A percentile compares a stretch with the other conserved stretches of the same genome.
Evolutionary conservation across 2,329 filamentous ascomycete genomes (phyloP).

Genomic region (Ascochyta viciae-villosae): DNA sequence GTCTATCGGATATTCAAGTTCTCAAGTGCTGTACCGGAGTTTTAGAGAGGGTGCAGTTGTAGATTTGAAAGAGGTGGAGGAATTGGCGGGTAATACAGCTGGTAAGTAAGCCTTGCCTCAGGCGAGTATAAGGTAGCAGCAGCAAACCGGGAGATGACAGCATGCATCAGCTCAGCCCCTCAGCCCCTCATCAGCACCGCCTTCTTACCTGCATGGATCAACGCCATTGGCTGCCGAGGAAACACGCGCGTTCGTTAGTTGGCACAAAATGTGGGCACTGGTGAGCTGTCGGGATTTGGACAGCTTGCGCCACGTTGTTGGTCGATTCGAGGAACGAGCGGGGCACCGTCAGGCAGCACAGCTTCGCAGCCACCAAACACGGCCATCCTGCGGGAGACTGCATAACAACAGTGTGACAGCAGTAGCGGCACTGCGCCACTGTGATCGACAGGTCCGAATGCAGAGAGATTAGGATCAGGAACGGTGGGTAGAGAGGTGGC

Average conservation of each 20-base stretch:
- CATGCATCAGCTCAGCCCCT: conserved; percentile 12
- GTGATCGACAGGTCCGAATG: conserved; percentile 14
- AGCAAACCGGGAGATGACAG: conserved; percentile 13
- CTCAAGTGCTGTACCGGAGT: neutral
- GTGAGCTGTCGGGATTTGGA: conserved; percentile 8
- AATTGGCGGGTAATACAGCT: conserved; percentile 11
- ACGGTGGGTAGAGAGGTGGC: too few relatives aligned
- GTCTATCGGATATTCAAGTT: neutral
- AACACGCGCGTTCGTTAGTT: neutral
- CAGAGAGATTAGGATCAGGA: too few relatives aligned
- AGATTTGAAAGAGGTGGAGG: conserved; percentile 1
- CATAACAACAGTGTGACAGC: neutral
- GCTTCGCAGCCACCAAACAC: neutral
- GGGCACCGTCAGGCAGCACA: neutral
- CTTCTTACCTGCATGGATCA: conserved; percentile 1
- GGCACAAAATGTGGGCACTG: conserved; percentile 9
- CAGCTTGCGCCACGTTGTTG: conserved; percentile 17
- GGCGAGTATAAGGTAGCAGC: conserved; percentile 13
- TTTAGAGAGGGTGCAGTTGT: conserved; percentile 1
- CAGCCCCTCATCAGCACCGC: conserved; percentile 17
- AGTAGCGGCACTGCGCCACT: conserved; percentile 1
- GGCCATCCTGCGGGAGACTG: conserved; percentile 8
- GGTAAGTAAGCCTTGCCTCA: conserved; percentile 16
- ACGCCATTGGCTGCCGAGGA: neutral
- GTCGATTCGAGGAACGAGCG: conserved; percentile 15